phyloP scores from a whole-genome alignment of 1,284 basidiomycete species.

The Cystobasidium slooffiae region DNA sequence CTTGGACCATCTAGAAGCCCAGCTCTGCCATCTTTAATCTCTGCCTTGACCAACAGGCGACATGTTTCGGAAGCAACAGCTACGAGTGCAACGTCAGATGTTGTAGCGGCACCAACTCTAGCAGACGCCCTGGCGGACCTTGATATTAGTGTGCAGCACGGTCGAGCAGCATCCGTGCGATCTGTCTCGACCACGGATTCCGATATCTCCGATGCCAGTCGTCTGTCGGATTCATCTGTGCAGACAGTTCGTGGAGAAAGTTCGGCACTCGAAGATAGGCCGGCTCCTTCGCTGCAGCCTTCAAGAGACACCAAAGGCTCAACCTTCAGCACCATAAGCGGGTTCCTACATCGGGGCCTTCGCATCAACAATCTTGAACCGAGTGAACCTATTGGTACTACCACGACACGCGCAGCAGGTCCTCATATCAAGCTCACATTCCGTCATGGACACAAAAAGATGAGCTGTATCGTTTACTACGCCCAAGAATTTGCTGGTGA shows the following conservation, averaged over 20 bases:
- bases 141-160: conserved; percentile 24
- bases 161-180: conserved; percentile 10
- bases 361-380: conserved; percentile 12
- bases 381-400: neutral
- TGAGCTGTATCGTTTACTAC: conserved; percentile 33
- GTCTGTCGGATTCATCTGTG: conserved; percentile 1
- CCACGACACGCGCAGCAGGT: neutral
- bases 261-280: neutral
- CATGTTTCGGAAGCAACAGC: conserved; percentile 33
- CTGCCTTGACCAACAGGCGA: conserved; percentile 9
- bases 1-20: neutral
- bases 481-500: conserved; percentile 16
- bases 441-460: conserved; percentile 29
- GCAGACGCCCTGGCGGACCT: neutral
- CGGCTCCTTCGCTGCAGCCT: neutral
- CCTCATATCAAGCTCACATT: conserved; percentile 31
- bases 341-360: conserved; percentile 9
- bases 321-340: conserved; percentile 22
- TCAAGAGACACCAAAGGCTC: neutral
- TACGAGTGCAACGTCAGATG: neutral
- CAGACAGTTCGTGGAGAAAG: conserved; percentile 14
- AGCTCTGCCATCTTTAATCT: conserved; percentile 21
- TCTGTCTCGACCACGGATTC: conserved; percentile 13
- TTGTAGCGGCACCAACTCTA: neutral
- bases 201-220: neutral